Percentiles rank a stretch among this genome's conserved stretches.
Evolutionary conservation across 768 basidiomycete species (phyloP).

Genomic region (Termitomyces sp.): DNA sequence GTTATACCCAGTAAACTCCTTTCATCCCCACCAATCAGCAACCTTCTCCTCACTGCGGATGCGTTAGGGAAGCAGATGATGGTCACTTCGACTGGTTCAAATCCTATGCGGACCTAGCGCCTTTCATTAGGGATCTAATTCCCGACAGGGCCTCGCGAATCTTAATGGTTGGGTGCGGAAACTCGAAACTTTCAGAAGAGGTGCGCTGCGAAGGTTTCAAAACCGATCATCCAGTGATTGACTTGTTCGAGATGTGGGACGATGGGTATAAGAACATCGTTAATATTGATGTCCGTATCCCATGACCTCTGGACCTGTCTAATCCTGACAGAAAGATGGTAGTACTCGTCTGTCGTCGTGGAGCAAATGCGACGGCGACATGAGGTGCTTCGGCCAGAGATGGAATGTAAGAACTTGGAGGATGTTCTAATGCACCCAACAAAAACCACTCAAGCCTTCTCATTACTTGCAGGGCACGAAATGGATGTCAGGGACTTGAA

Average conservation of each 20-base stretch:
- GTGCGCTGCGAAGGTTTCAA: constrained; percentile 32
- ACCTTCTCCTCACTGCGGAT: not conserved
- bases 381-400: constrained; percentile 45
- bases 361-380: constrained; percentile 68
- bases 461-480: constrained; percentile 56
- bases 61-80: constrained; percentile 52
- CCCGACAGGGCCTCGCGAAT: constrained; percentile 60
- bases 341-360: constrained; percentile 78
- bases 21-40: not conserved
- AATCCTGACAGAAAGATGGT: not conserved
- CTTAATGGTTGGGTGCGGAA: constrained; percentile 83
- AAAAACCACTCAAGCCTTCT: not conserved
- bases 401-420: constrained; percentile 53
- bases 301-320: not conserved
- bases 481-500: constrained; percentile 76
- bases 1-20: constrained; percentile 60
- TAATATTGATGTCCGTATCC: constrained; percentile 63
- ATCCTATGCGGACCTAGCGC: constrained; percentile 68
- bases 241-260: constrained; percentile 67
- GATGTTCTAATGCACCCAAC: not conserved
- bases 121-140: constrained; percentile 55
- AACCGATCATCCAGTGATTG: not conserved
- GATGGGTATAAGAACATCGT: constrained; percentile 80
- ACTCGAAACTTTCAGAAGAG: constrained; percentile 76
- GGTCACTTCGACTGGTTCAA: constrained; percentile 85